Base-by-base conservation (phyloP, 495 filamentous ascomycete species). In the Podospora anserina region DNA sequence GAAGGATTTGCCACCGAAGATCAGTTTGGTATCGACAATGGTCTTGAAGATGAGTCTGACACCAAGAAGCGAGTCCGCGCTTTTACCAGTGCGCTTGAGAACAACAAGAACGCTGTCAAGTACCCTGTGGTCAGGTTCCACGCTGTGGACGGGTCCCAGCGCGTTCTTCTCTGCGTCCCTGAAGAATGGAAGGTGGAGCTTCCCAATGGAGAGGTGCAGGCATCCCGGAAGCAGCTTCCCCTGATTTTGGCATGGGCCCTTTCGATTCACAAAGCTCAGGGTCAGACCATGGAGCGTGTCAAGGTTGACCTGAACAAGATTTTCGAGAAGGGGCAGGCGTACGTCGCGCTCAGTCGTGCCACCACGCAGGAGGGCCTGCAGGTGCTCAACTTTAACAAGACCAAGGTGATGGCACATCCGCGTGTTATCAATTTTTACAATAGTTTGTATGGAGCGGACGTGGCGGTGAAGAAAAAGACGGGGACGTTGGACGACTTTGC, bases 261-360 rank as follows among this genome's bases (percentile, higher is more conserved):
- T 18, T 96, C 92, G 2, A 98, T 99, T 69, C 95, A 99, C 82
- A 99, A 99, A 80, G 95, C 96, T 9, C 95, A 99, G 76, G 95
- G 95, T 0, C 96, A 98, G 75, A 98, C 95, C 16, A 82, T 99
- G 58, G 93, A 97, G 74, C 85, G 95, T 18, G 96, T 98, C 61
- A 97, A 96, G 77, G 94, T 99, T 5, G 93, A 98, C 72, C 83
- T 99, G 0, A 92, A 92, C 18, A 89, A 84, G 70, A 92, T 95
- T 9, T 99, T 99, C 72, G 95, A 98, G 77, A 97, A 97, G 77
- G 95, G 95, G 0, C 95, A 94, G 72, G 91, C 88, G 2, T 94
- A 94, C 73, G 91, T 94, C 55, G 91, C 91, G 60, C 85, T 94
- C 39, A 89, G 87, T 71, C 90, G 95, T 74, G 96, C 95, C 19